These are phyloP conservation scores for Aspergillus sp. DNA, from an alignment of 2,329 filamentous ascomycete species.

Conservation along the genomic window DNA sequence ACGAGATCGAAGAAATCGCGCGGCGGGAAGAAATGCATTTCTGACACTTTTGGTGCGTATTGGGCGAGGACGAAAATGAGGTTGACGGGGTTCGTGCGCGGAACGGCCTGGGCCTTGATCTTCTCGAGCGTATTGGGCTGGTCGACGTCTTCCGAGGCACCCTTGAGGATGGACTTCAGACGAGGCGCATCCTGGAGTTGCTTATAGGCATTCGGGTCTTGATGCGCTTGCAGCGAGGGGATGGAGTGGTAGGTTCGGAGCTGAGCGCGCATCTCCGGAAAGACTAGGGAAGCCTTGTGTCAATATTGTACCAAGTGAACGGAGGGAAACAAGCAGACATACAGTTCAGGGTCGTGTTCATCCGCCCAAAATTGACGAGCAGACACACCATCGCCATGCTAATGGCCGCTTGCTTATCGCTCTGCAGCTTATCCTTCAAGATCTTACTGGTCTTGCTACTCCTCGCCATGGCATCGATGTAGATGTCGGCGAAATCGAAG, in stretches of 20 bases:
- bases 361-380: conserved; percentile 92
- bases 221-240: conserved; percentile 88
- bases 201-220: conserved; percentile 95
- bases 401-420: conserved; percentile 85
- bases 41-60: conserved; percentile 85
- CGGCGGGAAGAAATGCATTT: conserved; percentile 80
- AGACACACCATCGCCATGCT: conserved; percentile 99
- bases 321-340: conserved; percentile 32
- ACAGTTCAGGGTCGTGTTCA: conserved; percentile 99
- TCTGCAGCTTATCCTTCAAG: conserved; percentile 90
- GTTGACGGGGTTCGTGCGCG: conserved; percentile 95
- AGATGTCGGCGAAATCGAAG: conserved; percentile 83
- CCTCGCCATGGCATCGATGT: conserved; percentile 96
- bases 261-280: conserved; percentile 98
- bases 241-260: conserved; percentile 97
- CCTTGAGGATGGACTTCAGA: conserved; percentile 95
- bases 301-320: background rate
- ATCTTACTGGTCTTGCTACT: conserved; percentile 99
- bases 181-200: conserved; percentile 94
- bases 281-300: conserved; percentile 61
- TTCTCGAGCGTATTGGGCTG: conserved; percentile 83
- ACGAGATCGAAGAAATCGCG: conserved; percentile 95
- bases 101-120: conserved; percentile 65
- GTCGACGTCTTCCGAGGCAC: conserved; percentile 83
- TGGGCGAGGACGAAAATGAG: conserved; percentile 92